phyloP scores from a whole-genome alignment of 164 flowering plant genomes.

The Dillenia turbinata region DNA sequence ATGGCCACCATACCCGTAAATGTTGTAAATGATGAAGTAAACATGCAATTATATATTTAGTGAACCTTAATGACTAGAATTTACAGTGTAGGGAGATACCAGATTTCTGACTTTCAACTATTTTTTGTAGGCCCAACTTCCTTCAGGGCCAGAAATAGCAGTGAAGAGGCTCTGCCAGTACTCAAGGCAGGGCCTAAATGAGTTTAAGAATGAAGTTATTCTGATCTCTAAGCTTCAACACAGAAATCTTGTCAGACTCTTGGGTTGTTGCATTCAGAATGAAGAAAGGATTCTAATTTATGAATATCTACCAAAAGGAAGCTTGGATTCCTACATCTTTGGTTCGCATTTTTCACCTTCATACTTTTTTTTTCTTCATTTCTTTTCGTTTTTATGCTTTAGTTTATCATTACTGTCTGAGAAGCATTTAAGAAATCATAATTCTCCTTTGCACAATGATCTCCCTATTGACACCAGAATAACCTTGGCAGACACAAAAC shows the following conservation, averaged over 20 bases:
- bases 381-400: too few species aligned
- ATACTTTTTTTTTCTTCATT: too few species aligned
- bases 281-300: constrained; percentile 1
- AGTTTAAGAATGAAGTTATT: constrained; percentile 13
- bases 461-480: too few species aligned
- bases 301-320: neutral
- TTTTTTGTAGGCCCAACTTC: constrained; percentile 6
- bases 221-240: constrained; percentile 15
- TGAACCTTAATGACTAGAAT: too few species aligned
- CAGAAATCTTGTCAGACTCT: constrained; percentile 11
- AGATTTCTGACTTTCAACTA: neutral
- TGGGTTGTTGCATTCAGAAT: constrained; percentile 3
- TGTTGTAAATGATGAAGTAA: too few species aligned
- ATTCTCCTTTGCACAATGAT: too few species aligned
- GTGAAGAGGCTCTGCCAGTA: constrained; percentile 15
- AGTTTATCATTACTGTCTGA: too few species aligned
- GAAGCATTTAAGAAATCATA: too few species aligned
- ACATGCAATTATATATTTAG: too few species aligned
- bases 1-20: too few species aligned
- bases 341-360: too few species aligned
- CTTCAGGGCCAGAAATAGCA: constrained; percentile 9
- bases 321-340: constrained; percentile 7
- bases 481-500: too few species aligned
- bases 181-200: constrained; percentile 12
- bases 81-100: neutral